Percentiles rank a stretch among this genome's conserved stretches.
phyloP scores from a whole-genome alignment of 2,329 filamentous ascomycete genomes.

The Colletotrichum acutatum region DNA sequence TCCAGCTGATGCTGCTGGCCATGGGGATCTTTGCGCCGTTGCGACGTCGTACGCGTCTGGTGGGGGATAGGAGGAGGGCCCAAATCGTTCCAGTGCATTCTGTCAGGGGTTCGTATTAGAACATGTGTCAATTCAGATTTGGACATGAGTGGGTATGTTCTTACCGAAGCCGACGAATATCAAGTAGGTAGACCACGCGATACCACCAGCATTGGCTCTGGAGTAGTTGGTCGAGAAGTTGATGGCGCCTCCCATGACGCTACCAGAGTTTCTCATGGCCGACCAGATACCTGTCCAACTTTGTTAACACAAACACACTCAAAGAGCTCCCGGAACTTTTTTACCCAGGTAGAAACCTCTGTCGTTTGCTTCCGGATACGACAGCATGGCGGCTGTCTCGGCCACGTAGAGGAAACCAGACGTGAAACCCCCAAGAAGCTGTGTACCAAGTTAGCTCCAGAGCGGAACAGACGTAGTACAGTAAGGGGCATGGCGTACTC shows the following conservation, averaged over 20 bases:
- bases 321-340: background rate
- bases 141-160: background rate
- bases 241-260: slow-evolving; percentile 57
- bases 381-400: slow-evolving; percentile 42
- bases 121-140: background rate
- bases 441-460: background rate
- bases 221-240: slow-evolving; percentile 56
- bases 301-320: rapidly evolving
- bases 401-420: slow-evolving; percentile 42
- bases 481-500: slow-evolving; percentile 6
- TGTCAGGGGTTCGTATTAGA: background rate
- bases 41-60: slow-evolving; percentile 41
- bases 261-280: slow-evolving; percentile 39
- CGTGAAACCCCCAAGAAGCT: slow-evolving; percentile 32
- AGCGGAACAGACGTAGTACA: rapidly evolving
- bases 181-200: slow-evolving; percentile 43
- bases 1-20: slow-evolving; percentile 36
- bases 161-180: slow-evolving; percentile 42
- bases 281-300: slow-evolving; percentile 39
- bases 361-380: slow-evolving; percentile 35
- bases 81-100: slow-evolving; percentile 42
- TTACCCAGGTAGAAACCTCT: slow-evolving; percentile 36
- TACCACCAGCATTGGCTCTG: slow-evolving; percentile 38
- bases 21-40: slow-evolving; percentile 42
- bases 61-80: slow-evolving; percentile 41